A percentile compares a stretch with the other conserved stretches of the same genome.
Conservation (phyloP, 2,329 filamentous ascomycete species). For the Cladosporium phlei region DNA sequence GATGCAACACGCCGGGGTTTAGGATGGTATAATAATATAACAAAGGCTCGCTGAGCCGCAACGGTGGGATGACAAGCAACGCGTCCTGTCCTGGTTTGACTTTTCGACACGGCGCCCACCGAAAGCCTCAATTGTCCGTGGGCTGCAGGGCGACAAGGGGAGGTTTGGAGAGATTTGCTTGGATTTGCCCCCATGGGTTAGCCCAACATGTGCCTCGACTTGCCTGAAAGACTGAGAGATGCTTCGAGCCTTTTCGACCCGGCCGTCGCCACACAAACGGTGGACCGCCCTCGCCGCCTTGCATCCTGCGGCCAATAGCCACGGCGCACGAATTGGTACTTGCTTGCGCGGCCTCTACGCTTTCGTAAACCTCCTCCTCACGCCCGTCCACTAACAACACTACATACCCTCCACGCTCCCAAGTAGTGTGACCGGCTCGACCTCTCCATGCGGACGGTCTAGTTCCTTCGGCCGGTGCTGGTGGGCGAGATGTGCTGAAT, state of each 20-base stretch:
- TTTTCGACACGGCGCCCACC: constrained; percentile 3
- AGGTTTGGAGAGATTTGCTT: too few relatives aligned
- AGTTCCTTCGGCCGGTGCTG: too few relatives aligned
- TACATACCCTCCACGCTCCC: too few relatives aligned
- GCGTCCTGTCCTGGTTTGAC: constrained; percentile 8
- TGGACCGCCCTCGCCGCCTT: constrained; percentile 1
- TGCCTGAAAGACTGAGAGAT: too few relatives aligned
- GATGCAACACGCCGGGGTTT: too few relatives aligned
- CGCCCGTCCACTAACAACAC: too few relatives aligned
- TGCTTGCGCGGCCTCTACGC: constrained; percentile 3
- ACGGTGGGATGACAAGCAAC: constrained; percentile 2
- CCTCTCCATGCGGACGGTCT: too few relatives aligned
- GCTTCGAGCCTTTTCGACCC: constrained; percentile 2
- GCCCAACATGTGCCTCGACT: too few relatives aligned
- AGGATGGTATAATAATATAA: too few relatives aligned
- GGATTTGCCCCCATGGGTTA: constrained; percentile 12
- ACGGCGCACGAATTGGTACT: neutral
- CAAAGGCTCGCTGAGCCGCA: constrained; percentile 7
- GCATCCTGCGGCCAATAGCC: neutral
- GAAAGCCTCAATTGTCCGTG: constrained; percentile 5
- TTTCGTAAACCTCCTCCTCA: too few relatives aligned
- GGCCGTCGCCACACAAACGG: neutral
- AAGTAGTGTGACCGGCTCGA: too few relatives aligned
- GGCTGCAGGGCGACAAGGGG: constrained; percentile 5
- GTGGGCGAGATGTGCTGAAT: too few relatives aligned